Percentiles rank a stretch among this genome's conserved stretches.
phyloP scores from a whole-genome alignment of 2,329 filamentous ascomycete genomes.

The Fusarium burgessii region DNA sequence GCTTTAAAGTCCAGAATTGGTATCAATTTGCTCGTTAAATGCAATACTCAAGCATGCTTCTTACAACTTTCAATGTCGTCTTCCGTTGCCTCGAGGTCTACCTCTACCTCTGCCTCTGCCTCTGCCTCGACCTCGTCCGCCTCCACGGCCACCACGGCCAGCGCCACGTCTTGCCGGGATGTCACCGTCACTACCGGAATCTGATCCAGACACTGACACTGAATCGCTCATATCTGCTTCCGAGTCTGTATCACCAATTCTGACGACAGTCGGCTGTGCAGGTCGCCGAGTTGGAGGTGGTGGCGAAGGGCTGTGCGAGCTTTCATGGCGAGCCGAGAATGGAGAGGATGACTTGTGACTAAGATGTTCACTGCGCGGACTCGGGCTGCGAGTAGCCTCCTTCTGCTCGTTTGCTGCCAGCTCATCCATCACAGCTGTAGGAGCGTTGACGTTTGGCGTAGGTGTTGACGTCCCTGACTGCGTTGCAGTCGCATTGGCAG shows the following conservation, averaged over 20 bases:
- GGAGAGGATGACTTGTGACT: conserved; percentile 1
- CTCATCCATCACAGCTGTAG: not conserved
- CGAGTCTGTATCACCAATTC: conserved; percentile 44
- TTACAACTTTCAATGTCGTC: conserved; percentile 15
- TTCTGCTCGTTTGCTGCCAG: not conserved
- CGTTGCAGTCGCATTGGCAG: conserved; percentile 10
- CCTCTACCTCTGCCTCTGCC: conserved; percentile 36
- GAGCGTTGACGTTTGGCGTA: not conserved
- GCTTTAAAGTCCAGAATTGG: conserved; percentile 4
- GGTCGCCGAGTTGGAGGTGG: conserved; percentile 4
- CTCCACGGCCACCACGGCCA: conserved; percentile 41
- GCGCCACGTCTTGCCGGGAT: conserved; percentile 42
- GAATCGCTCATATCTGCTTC: conserved; percentile 32
- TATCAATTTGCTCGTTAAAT: conserved; percentile 17
- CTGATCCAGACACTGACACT: conserved; percentile 19
- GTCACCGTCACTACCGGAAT: conserved; percentile 39
- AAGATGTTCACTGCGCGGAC: not conserved
- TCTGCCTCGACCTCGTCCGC: conserved; percentile 37
- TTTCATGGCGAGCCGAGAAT: conserved; percentile 16
- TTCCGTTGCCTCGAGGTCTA: conserved; percentile 24
- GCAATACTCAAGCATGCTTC: not conserved
- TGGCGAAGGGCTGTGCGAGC: conserved; percentile 32
- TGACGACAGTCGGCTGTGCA: conserved; percentile 39
- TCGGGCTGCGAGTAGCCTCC: not conserved
- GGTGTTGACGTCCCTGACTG: conserved; percentile 10